Evolutionary conservation across 305 asterid species (phyloP).

Genomic region (Stenogyne calaminthoides): DNA sequence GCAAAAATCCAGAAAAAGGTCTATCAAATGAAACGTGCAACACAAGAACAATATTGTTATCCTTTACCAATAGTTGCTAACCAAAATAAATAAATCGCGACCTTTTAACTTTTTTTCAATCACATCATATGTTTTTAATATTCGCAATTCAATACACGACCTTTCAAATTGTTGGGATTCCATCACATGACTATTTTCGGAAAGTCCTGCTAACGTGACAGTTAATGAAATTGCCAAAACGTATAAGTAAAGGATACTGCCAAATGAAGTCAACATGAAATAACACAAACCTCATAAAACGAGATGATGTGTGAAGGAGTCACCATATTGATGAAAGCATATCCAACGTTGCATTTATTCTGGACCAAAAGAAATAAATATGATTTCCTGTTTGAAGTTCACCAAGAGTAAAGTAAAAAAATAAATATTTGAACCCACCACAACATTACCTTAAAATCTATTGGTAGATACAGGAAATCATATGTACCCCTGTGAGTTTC

Average conservation of each 20-base stretch:
- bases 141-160: too few species aligned
- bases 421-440: not conserved
- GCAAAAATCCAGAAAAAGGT: not conserved
- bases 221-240: too few species aligned
- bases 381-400: slow-evolving; percentile 10
- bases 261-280: not conserved
- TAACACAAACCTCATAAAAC: slow-evolving; percentile 68
- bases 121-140: too few species aligned
- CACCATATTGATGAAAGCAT: slow-evolving; percentile 97
- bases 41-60: not conserved
- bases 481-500: slow-evolving; percentile 88
- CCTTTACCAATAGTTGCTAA: slow-evolving; percentile 1
- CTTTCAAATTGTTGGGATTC: too few species aligned
- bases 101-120: too few species aligned
- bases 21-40: slow-evolving; percentile 1
- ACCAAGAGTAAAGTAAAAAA: not conserved
- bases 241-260: not conserved
- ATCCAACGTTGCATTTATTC: slow-evolving; percentile 99
- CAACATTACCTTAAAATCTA: slow-evolving; percentile 84
- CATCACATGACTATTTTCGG: too few species aligned
- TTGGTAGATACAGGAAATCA: slow-evolving; percentile 93
- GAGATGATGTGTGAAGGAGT: slow-evolving; percentile 83
- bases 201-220: too few species aligned
- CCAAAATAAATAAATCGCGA: too few species aligned
- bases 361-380: slow-evolving; percentile 37